Evolutionary conservation across 345 rosid genomes (phyloP), one percentile per base, ranked within the genome.

Genomic region (Populus deltoides): DNA sequence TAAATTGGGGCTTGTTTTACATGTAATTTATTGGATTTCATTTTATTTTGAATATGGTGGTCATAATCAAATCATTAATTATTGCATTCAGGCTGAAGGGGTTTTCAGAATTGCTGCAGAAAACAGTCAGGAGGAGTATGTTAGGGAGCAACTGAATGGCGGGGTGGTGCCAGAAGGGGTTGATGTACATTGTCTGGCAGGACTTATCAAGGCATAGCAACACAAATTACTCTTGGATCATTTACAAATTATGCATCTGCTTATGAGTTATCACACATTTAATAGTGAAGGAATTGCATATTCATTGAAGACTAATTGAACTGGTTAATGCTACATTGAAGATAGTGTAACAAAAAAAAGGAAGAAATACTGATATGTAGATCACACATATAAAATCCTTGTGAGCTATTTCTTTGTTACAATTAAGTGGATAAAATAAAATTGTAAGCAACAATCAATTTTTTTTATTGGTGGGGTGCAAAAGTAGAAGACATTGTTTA

Each of bases 91-190:
- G 85, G 85, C 82, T 17, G 85, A 82, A 78, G 85, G 85, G 16
- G 78, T 82, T 71, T 82, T 82, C 82, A 78, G 85, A 71, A 82
- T 82, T 55, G 79, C 66, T 57, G 85, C 79, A 41, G 85, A 75
- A 62, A 82, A 82, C 69, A 78, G 85, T 59, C 85, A 82, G 77
- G 85, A 82, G 72, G 85, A 82, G 77, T 57, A 17, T 75, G 82
- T 82, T 36, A 82, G 85, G 77, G 85, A 78, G 72, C 85, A 82
- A 45, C 72, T 82, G 31, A 82, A 82, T 75, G 47, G 79, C 35
- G 85, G 85, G 68, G 79, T 75, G 39, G 79, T 82, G 66, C 77
- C 85, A 5, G 85, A 78, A 39, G 85, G 82, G 61, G 62, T 82
- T 71, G 82, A 78, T 66, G 77, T 78, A 27, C 85, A 82, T 39